phyloP scores from a whole-genome alignment of 768 basidiomycete species.

The Tephrocybe sp. region DNA sequence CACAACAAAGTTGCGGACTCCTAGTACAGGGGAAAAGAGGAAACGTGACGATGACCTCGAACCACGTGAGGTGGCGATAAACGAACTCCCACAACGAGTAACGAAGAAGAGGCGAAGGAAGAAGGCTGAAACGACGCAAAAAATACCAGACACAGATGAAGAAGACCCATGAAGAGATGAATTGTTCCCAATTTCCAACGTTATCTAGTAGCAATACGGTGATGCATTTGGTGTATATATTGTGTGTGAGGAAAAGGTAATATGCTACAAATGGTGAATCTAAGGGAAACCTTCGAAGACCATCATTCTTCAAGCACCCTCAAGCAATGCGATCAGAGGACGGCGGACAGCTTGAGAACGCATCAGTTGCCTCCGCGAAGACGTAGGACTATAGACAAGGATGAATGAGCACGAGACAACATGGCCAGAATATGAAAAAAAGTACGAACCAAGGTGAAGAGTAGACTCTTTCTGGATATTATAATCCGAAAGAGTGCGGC shows the following conservation, averaged over 20 bases:
- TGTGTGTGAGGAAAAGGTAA: not conserved
- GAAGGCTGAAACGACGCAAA: not conserved
- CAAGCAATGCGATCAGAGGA: too few species aligned
- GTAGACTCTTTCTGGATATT: conserved; percentile 79
- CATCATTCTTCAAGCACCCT: too few species aligned
- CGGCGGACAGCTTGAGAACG: too few species aligned
- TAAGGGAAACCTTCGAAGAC: too few species aligned
- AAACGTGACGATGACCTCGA: conserved; percentile 15
- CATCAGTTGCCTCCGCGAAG: conserved; percentile 71
- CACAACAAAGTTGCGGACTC: conserved; percentile 29
- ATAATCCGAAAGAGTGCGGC: conserved; percentile 75
- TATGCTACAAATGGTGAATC: too few species aligned
- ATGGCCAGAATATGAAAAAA: not conserved
- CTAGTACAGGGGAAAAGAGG: conserved; percentile 28
- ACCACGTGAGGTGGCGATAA: not conserved
- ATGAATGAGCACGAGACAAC: not conserved
- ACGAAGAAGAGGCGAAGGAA: conserved; percentile 25
- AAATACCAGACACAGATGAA: too few species aligned
- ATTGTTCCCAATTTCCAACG: too few species aligned
- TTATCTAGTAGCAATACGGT: too few species aligned
- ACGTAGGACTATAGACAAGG: conserved; percentile 53
- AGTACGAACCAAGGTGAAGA: conserved; percentile 47
- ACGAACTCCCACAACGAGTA: not conserved
- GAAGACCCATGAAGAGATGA: too few species aligned
- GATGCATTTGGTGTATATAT: not conserved